Evolutionary conservation across 768 basidiomycete species (phyloP).

Genomic region (Exsudoporus frostii): DNA sequence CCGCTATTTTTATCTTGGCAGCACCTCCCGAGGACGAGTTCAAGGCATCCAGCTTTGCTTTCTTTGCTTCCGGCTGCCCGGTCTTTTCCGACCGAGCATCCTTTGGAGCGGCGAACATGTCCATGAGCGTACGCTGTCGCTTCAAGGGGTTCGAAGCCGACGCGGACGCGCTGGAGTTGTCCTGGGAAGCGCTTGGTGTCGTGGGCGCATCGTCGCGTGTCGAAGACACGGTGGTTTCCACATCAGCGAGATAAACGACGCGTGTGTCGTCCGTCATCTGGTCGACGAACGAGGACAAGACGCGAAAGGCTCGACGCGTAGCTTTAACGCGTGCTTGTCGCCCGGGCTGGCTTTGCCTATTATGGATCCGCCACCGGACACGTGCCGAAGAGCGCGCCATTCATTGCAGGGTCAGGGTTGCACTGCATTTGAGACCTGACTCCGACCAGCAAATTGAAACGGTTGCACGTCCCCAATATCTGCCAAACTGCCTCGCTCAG

Average conservation of each 20-base stretch:
- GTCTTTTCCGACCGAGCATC: slow-evolving; percentile 21
- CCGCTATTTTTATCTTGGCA: slow-evolving; percentile 4
- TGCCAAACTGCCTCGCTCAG: slow-evolving; percentile 74
- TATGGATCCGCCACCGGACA: slow-evolving; percentile 7
- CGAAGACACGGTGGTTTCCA: slow-evolving; percentile 29
- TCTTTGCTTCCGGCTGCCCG: slow-evolving; percentile 42
- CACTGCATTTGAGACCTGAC: slow-evolving; percentile 10
- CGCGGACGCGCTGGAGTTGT: slow-evolving; percentile 13
- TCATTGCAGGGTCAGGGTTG: not conserved
- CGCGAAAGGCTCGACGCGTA: slow-evolving; percentile 10
- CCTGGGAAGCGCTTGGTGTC: slow-evolving; percentile 26
- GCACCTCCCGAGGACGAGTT: slow-evolving; percentile 19
- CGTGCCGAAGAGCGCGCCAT: not conserved
- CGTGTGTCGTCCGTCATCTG: slow-evolving; percentile 26
- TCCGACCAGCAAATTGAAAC: not conserved
- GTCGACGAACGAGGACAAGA: slow-evolving; percentile 9
- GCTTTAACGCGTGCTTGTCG: not conserved
- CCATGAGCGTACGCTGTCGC: slow-evolving; percentile 63
- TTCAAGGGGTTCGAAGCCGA: slow-evolving; percentile 32
- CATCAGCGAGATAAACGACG: slow-evolving; percentile 46
- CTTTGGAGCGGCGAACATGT: slow-evolving; percentile 52
- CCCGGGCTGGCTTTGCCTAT: not conserved
- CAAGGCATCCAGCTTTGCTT: slow-evolving; percentile 38
- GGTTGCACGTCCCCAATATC: slow-evolving; percentile 7
- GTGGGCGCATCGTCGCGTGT: slow-evolving; percentile 9